Conservation (phyloP, 371 early-diverging fungal genomes). For the Rhizomucor miehei region DNA sequence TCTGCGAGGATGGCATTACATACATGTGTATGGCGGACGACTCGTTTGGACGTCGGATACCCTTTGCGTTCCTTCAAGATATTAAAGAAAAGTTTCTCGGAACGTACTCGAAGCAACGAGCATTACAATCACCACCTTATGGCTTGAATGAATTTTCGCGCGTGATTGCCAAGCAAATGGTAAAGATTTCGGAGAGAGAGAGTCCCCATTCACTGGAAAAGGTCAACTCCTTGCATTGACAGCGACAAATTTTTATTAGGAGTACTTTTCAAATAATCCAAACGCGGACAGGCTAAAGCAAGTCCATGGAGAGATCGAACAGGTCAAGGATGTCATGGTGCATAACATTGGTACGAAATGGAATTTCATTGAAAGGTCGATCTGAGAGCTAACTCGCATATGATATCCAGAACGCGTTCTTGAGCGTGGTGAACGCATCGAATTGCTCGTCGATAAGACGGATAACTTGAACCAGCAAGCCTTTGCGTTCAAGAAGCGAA, state of each 20-base stretch:
- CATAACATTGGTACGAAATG: constrained; percentile 75
- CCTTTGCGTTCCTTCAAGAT: constrained; percentile 89
- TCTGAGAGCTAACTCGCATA: background rate
- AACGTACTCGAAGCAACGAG: constrained; percentile 59
- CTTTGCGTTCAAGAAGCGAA: constrained; percentile 87
- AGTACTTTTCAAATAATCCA: constrained; percentile 73
- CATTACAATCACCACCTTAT: constrained; percentile 64
- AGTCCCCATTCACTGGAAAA: too few species aligned
- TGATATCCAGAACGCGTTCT: constrained; percentile 71
- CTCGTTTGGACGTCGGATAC: constrained; percentile 82
- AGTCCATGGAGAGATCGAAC: constrained; percentile 88
- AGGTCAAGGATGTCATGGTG: constrained; percentile 93
- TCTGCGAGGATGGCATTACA: constrained; percentile 74
- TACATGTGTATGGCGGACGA: constrained; percentile 93
- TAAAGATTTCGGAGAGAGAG: constrained; percentile 15
- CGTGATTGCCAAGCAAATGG: constrained; percentile 80
- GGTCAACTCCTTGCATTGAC: too few species aligned
- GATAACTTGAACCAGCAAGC: constrained; percentile 85
- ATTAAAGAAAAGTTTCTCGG: constrained; percentile 64
- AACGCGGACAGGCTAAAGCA: constrained; percentile 76
- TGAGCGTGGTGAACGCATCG: constrained; percentile 90
- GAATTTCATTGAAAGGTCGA: too few species aligned
- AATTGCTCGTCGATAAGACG: constrained; percentile 88
- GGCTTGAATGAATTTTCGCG: constrained; percentile 83
- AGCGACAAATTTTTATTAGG: too few species aligned